Evolutionary conservation across 2,329 filamentous ascomycete species (phyloP).

Genomic region (Fusarium coicis): DNA sequence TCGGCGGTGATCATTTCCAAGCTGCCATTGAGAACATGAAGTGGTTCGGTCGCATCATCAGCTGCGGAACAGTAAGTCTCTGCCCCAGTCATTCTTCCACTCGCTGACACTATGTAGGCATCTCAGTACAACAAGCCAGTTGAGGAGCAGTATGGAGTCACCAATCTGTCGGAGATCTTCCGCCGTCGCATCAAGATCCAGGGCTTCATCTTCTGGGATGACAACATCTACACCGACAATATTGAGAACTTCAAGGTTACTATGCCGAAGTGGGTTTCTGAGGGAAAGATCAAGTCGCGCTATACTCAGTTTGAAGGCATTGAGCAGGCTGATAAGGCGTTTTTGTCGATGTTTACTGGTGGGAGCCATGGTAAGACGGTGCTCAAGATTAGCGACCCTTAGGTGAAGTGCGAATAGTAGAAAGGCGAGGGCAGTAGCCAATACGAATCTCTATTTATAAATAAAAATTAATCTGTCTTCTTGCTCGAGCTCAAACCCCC

Average conservation of each 20-base stretch:
- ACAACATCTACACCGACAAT: neutral
- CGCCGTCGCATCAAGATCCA: neutral
- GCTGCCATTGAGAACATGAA: neutral
- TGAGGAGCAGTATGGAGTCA: neutral
- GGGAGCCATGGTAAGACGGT: neutral
- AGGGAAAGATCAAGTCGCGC: neutral
- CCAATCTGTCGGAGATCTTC: neutral
- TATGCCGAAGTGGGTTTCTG: neutral
- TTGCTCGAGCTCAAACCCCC: too few species aligned
- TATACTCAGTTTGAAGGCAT: neutral
- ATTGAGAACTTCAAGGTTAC: neutral
- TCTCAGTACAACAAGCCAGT: neutral
- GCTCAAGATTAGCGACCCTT: neutral
- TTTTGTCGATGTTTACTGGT: neutral
- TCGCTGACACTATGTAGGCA: neutral
- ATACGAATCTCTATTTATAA: rapidly evolving
- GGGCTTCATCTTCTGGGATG: neutral
- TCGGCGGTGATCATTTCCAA: neutral
- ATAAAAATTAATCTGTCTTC: neutral
- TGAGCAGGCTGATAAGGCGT: neutral
- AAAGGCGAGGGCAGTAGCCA: neutral
- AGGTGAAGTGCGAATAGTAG: neutral
- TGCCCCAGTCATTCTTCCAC: rapidly evolving
- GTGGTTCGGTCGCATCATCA: neutral
- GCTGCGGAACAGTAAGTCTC: neutral